phyloP scores from a whole-genome alignment of 768 basidiomycete species.

The Hygrocybe punicea region DNA sequence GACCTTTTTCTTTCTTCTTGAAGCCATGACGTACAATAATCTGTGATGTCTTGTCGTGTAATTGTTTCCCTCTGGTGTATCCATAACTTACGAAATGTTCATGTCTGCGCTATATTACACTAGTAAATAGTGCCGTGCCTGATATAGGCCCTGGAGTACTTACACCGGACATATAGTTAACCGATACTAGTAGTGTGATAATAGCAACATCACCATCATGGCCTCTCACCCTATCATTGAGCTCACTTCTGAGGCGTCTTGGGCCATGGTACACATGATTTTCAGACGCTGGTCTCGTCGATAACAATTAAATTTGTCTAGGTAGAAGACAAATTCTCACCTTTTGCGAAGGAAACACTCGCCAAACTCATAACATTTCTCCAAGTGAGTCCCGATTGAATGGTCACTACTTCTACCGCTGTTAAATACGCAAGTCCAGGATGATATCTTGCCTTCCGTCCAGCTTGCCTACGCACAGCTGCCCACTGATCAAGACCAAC shows the following conservation, averaged over 20 bases:
- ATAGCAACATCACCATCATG: conserved; percentile 33
- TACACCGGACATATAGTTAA: too few species aligned
- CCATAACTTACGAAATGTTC: not conserved
- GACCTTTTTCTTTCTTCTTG: not conserved
- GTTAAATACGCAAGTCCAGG: conserved; percentile 42
- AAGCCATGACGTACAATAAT: not conserved
- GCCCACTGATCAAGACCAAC: conserved; percentile 63
- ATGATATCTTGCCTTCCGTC: conserved; percentile 81
- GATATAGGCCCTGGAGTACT: too few species aligned
- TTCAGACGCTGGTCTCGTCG: not conserved
- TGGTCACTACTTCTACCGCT: not conserved
- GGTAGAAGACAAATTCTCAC: conserved; percentile 92
- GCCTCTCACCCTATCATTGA: conserved; percentile 66
- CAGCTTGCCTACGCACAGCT: conserved; percentile 78
- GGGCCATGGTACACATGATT: conserved; percentile 66
- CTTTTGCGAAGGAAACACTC: conserved; percentile 82
- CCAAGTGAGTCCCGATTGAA: conserved; percentile 47
- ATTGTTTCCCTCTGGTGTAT: not conserved
- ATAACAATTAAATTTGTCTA: conserved; percentile 24
- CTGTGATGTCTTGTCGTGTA: not conserved
- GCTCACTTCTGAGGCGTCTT: conserved; percentile 79
- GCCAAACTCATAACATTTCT: conserved; percentile 81
- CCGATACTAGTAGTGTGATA: too few species aligned
- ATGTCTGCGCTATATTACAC: not conserved
- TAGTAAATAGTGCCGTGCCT: not conserved